Percentiles rank a stretch among this genome's conserved stretches.
phyloP scores from a whole-genome alignment of 2,329 filamentous ascomycete genomes.

The Epichloe hybrida region DNA sequence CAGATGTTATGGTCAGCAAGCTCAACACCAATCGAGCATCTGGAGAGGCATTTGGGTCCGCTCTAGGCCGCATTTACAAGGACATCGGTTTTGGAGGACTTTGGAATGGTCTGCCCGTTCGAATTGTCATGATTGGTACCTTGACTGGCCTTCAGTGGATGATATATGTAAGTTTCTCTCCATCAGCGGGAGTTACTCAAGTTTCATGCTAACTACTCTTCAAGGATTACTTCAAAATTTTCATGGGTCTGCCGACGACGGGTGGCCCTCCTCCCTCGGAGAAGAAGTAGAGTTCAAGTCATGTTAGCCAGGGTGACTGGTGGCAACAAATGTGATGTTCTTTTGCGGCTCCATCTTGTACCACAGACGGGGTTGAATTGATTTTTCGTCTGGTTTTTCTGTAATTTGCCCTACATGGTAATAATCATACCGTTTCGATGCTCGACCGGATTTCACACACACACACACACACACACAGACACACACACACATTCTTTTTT shows the following conservation, averaged over 20 bases:
- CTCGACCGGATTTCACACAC: too few relatives aligned
- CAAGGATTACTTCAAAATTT: constrained; percentile 77
- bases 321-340: background rate
- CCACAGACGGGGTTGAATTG: background rate
- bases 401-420: background rate
- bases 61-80: constrained; percentile 67
- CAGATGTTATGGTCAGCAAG: constrained; percentile 87
- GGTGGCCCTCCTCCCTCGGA: constrained; percentile 50
- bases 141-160: constrained; percentile 83
- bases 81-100: constrained; percentile 80
- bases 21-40: constrained; percentile 65
- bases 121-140: constrained; percentile 81
- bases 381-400: background rate
- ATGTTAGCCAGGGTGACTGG: background rate
- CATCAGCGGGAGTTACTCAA: background rate
- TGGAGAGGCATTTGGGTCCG: constrained; percentile 65
- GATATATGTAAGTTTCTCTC: constrained; percentile 56
- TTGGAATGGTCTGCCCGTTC: constrained; percentile 78
- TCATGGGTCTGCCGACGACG: constrained; percentile 76
- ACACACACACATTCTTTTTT: too few relatives aligned
- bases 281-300: constrained; percentile 22
- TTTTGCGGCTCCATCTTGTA: background rate
- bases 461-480: too few relatives aligned
- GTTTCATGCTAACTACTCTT: constrained; percentile 12
- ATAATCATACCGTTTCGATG: too few relatives aligned